Evolutionary conservation across 2,329 filamentous ascomycete species (phyloP).

Genomic region (Hymenoscyphus occultus): DNA sequence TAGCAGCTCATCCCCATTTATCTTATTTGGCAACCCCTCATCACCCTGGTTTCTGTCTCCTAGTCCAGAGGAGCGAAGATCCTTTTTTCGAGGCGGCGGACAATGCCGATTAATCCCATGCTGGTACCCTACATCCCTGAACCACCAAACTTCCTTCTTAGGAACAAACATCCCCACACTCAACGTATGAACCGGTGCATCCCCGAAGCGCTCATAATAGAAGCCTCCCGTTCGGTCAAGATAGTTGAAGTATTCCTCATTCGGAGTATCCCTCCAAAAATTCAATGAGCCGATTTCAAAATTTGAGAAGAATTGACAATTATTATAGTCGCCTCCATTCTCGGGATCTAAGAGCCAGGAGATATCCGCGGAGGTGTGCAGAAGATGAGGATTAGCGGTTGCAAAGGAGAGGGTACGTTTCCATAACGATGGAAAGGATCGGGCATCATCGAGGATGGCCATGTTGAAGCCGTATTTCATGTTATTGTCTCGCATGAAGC

Average conservation of each 20-base stretch:
- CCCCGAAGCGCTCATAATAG: constrained; percentile 97
- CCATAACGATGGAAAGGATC: constrained; percentile 92
- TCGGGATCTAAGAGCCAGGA: constrained; percentile 79
- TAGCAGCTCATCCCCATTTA: too few species aligned
- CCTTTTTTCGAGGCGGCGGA: constrained; percentile 32
- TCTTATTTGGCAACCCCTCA: constrained; percentile 37
- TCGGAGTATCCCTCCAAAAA: constrained; percentile 83
- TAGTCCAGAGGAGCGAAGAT: constrained; percentile 32
- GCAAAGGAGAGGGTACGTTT: constrained; percentile 90
- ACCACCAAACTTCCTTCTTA: constrained; percentile 94
- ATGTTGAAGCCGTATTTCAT: constrained; percentile 78
- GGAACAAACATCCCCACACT: constrained; percentile 79
- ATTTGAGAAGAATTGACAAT: constrained; percentile 99
- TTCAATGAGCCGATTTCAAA: constrained; percentile 92
- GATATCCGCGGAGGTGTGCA: constrained; percentile 78
- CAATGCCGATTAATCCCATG: constrained; percentile 57
- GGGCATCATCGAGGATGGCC: constrained; percentile 90
- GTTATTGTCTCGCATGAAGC: constrained; percentile 79
- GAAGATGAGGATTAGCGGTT: constrained; percentile 78
- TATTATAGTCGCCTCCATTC: constrained; percentile 84
- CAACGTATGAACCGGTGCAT: constrained; percentile 94
- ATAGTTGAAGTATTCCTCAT: constrained; percentile 83
- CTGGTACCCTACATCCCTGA: constrained; percentile 96
- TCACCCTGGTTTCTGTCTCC: constrained; percentile 45
- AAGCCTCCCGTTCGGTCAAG: constrained; percentile 90